Conservation (phyloP, 2,329 filamentous ascomycete genomes). For the Colletotrichum incanum region DNA sequence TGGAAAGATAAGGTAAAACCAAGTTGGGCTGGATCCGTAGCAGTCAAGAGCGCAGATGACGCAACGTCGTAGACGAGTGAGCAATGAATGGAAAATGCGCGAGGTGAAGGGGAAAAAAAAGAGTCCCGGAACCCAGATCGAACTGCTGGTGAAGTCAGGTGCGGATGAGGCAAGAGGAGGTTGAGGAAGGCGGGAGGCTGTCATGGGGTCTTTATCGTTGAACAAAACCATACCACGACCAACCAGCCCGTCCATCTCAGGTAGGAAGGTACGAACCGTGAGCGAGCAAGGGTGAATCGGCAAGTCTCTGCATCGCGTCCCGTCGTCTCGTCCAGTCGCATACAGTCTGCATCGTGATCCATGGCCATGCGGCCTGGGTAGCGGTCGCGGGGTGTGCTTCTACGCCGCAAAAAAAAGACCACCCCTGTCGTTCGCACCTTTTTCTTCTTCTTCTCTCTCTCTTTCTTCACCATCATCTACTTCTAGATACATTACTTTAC, state of each 20-base stretch:
- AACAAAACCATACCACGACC: constrained; percentile 16
- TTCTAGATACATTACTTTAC: constrained; percentile 16
- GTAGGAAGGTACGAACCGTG: constrained; percentile 19
- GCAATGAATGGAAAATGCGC: constrained; percentile 22
- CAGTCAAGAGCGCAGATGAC: constrained; percentile 34
- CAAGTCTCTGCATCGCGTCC: constrained; percentile 23
- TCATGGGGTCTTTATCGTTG: constrained; percentile 41
- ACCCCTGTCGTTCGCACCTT: constrained; percentile 20
- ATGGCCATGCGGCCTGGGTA: constrained; percentile 35
- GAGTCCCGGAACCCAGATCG: constrained; percentile 27
- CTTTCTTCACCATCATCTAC: constrained; percentile 17
- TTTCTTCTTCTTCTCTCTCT: constrained; percentile 4
- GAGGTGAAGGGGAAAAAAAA: constrained; percentile 25
- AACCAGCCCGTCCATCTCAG: constrained; percentile 12
- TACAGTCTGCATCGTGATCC: constrained; percentile 31
- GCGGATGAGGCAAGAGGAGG: constrained; percentile 32
- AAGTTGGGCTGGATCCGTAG: constrained; percentile 26
- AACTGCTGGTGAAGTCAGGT: constrained; percentile 33
- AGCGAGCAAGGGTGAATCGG: constrained; percentile 11
- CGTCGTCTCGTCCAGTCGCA: constrained; percentile 24
- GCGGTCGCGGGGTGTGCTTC: constrained; percentile 40
- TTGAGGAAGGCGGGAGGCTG: constrained; percentile 38
- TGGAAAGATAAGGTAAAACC: constrained; percentile 19
- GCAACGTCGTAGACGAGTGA: constrained; percentile 31
- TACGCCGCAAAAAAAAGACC: constrained; percentile 25